phyloP scores from a whole-genome alignment of 176 grass and related monocot genomes.

The Aegilops tauschii region DNA sequence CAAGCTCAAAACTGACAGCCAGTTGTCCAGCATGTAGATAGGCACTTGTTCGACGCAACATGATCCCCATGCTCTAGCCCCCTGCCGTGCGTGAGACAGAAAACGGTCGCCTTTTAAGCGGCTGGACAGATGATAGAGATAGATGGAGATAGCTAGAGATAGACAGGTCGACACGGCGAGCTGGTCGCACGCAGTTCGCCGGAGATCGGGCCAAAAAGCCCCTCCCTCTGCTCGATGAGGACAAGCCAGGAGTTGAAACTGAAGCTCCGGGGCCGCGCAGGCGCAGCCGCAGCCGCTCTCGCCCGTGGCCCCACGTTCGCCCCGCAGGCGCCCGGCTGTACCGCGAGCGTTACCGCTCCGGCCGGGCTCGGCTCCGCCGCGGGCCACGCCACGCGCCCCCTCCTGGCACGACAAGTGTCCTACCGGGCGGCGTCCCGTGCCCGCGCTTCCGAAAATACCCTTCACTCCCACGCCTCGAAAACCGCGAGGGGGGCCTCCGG shows the following conservation, averaged over 20 bases:
- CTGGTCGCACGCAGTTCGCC: neutral
- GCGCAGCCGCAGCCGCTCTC: neutral
- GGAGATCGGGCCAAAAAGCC: neutral
- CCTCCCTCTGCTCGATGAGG: neutral
- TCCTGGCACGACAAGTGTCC: constrained; percentile 18
- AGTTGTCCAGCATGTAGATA: no score
- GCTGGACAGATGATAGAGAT: neutral
- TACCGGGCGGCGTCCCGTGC: neutral
- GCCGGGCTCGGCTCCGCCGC: neutral
- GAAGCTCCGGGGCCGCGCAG: neutral
- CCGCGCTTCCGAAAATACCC: constrained; percentile 30
- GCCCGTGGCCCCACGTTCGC: neutral
- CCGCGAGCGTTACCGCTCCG: neutral
- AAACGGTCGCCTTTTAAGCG: neutral
- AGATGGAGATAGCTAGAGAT: neutral
- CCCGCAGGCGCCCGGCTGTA: neutral
- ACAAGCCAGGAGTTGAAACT: neutral
- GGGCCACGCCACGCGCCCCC: constrained; percentile 35
- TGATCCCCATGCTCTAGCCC: no score
- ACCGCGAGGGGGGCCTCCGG: neutral
- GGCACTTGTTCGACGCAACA: no score
- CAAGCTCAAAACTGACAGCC: no score
- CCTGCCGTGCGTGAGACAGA: no score
- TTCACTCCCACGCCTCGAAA: constrained; percentile 24
- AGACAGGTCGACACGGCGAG: neutral